These are phyloP conservation scores for Cryptococcus neoformans DNA, from an alignment of 1,284 basidiomycete genomes.

Conservation along the genomic window DNA sequence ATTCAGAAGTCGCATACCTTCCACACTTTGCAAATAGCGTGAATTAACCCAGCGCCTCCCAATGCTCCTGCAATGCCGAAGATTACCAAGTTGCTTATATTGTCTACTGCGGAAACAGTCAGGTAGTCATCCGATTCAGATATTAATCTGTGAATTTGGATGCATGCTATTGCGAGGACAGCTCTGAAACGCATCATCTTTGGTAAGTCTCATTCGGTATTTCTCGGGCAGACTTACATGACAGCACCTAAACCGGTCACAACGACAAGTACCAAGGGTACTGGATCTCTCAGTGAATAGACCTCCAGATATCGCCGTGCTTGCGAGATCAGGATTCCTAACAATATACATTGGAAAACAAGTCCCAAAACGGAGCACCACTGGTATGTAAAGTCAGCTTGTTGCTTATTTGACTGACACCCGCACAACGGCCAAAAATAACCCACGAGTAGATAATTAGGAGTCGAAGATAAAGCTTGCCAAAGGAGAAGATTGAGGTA, in stretches of 20 bases:
- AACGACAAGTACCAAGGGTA: background rate
- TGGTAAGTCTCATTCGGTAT: too few relatives aligned
- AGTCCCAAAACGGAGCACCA: background rate
- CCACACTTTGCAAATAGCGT: conserved; percentile 2
- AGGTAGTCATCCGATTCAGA: background rate
- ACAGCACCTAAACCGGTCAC: background rate
- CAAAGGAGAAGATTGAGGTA: conserved; percentile 8
- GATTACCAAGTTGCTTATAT: background rate
- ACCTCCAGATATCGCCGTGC: background rate
- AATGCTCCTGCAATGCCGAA: background rate
- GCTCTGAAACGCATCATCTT: background rate
- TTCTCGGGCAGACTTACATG: background rate
- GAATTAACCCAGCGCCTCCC: background rate
- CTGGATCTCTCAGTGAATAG: background rate
- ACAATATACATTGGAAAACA: background rate
- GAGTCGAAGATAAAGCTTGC: conserved; percentile 3
- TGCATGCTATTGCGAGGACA: background rate
- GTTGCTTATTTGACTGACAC: background rate
- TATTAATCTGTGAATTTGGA: conserved; percentile 3
- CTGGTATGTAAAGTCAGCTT: background rate
- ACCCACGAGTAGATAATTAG: background rate
- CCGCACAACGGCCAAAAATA: background rate
- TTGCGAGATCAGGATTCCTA: background rate
- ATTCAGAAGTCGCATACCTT: background rate
- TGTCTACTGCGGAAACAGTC: background rate